These are phyloP conservation scores for Centrapalus pauciflorus DNA, from an alignment of 129 eudicot species.

Conservation along the genomic window DNA sequence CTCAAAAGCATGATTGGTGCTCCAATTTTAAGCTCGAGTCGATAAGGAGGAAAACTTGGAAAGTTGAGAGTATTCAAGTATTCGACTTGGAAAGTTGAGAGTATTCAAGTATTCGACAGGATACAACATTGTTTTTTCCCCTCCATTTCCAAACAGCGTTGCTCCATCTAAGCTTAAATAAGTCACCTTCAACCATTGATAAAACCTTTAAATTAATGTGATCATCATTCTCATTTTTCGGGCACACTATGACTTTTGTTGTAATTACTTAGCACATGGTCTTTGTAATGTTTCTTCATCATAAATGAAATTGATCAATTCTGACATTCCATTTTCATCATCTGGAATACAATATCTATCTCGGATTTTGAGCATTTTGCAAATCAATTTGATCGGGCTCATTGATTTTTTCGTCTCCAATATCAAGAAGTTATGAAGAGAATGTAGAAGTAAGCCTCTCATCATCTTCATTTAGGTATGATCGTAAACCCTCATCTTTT, in stretches of 20 bases:
- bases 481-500: background rate
- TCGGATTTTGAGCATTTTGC: background rate
- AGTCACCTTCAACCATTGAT: no score
- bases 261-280: background rate
- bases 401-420: background rate
- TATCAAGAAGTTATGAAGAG: background rate
- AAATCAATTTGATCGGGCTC: background rate
- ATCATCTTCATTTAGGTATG: background rate
- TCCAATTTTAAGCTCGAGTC: no score
- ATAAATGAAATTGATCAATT: no score
- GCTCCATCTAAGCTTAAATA: no score
- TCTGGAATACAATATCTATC: background rate
- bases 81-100: no score
- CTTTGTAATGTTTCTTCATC: background rate
- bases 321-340: background rate
- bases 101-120: no score
- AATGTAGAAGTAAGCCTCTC: background rate
- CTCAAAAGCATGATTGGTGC: no score
- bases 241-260: background rate
- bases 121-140: no score
- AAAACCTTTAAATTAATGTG: no score
- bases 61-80: no score
- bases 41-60: no score
- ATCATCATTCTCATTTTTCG: background rate
- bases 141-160: no score